These are phyloP conservation scores for Pestalotiopsis sp. DNA, from an alignment of 2,329 filamentous ascomycete genomes.

Conservation along the genomic window DNA sequence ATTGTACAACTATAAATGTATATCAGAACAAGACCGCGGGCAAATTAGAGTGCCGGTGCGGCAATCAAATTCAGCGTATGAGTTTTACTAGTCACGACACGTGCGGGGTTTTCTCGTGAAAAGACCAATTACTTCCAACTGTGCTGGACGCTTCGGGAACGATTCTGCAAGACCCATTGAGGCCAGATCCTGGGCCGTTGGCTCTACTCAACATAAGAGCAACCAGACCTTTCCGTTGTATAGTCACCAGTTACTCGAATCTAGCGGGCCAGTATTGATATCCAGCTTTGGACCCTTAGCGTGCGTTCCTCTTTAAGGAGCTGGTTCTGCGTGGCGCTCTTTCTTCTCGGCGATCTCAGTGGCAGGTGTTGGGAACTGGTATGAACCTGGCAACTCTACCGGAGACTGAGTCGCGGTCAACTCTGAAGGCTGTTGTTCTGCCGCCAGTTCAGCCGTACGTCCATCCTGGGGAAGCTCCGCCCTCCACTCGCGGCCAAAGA, in stretches of 20 bases:
- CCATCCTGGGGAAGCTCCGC: neutral
- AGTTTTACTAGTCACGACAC: neutral
- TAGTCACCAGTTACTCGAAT: too few relatives aligned
- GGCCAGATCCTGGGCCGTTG: too few relatives aligned
- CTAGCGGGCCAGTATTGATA: too few relatives aligned
- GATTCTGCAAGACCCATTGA: too few relatives aligned
- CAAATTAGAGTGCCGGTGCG: neutral
- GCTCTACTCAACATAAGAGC: too few relatives aligned
- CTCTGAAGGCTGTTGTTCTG: neutral
- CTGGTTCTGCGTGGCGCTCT: neutral
- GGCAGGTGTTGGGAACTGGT: neutral
- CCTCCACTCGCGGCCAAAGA: neutral
- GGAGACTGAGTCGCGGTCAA: neutral
- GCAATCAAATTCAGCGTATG: neutral
- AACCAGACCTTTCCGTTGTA: too few relatives aligned
- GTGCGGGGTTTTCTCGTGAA: neutral
- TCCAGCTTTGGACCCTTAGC: too few relatives aligned
- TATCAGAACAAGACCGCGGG: slow-evolving; percentile 5
- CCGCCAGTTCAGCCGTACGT: neutral
- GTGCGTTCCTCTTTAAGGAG: neutral
- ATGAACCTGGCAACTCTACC: neutral
- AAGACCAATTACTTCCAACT: too few relatives aligned
- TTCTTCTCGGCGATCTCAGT: neutral
- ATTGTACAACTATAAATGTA: slow-evolving; percentile 15
- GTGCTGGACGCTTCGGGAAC: too few relatives aligned